These are phyloP conservation scores for Celoporthe dispersa DNA, from an alignment of 2,329 filamentous ascomycete genomes.

Conservation along the genomic window DNA sequence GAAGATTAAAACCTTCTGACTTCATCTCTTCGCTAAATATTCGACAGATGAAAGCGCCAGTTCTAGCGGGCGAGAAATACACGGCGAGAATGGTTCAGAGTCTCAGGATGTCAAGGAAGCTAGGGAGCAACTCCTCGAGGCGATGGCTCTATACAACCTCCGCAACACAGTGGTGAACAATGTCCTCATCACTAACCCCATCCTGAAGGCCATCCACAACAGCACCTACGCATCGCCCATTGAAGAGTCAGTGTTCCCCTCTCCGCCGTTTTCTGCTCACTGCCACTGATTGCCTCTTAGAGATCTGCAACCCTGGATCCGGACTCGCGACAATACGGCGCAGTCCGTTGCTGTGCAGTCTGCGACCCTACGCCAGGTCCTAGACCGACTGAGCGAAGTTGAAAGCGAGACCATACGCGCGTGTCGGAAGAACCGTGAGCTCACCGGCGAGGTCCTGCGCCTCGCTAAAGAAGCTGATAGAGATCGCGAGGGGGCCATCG, in stretches of 20 bases:
- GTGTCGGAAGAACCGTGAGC: constrained; percentile 63
- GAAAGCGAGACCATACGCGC: constrained; percentile 63
- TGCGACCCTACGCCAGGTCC: constrained; percentile 53
- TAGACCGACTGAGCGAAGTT: constrained; percentile 57
- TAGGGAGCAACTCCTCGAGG: constrained; percentile 70
- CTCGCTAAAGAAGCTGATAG: constrained; percentile 62
- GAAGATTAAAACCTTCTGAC: not conserved
- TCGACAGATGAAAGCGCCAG: constrained; percentile 19
- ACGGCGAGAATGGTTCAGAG: constrained; percentile 1
- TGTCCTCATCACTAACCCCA: constrained; percentile 73
- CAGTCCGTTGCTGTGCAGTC: constrained; percentile 65
- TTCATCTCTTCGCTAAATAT: constrained; percentile 6
- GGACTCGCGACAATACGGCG: constrained; percentile 70
- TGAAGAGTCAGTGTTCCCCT: constrained; percentile 61
- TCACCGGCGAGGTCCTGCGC: constrained; percentile 65
- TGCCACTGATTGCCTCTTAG: constrained; percentile 46
- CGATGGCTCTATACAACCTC: constrained; percentile 71
- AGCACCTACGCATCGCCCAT: constrained; percentile 65
- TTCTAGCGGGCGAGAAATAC: not conserved
- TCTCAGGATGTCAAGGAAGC: constrained; percentile 57
- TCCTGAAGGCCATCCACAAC: constrained; percentile 76
- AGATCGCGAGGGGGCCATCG: constrained; percentile 57
- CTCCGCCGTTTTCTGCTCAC: not conserved
- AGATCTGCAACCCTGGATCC: constrained; percentile 68
- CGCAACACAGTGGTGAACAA: constrained; percentile 71